Conservation (phyloP, 2,329 filamentous ascomycete genomes). For the Setomelanomma holmii region DNA sequence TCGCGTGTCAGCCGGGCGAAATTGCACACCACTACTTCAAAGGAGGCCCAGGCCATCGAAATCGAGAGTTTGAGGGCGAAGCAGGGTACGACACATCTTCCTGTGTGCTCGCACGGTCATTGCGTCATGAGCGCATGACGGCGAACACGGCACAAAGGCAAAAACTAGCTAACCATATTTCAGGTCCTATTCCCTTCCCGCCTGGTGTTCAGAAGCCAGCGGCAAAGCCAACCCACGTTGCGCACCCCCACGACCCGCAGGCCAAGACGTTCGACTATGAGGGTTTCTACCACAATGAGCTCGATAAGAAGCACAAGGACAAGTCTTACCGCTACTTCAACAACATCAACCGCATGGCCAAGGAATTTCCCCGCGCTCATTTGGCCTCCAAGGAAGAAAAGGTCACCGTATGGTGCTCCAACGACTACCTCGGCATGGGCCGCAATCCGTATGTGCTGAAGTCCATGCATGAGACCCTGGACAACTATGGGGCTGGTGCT, state of each 20-base stretch:
- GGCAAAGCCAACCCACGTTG: conserved; percentile 33
- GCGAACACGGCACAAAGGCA: neutral
- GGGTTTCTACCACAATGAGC: conserved; percentile 82
- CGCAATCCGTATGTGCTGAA: conserved; percentile 85
- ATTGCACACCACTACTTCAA: conserved; percentile 79
- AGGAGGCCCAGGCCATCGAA: conserved; percentile 81
- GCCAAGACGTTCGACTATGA: conserved; percentile 84
- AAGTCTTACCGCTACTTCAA: conserved; percentile 99
- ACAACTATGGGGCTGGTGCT: conserved; percentile 92
- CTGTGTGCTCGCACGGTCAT: neutral
- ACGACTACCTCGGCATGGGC: conserved; percentile 98
- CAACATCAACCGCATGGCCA: conserved; percentile 98
- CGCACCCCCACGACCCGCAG: conserved; percentile 42
- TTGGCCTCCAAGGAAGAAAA: conserved; percentile 82
- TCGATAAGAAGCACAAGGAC: conserved; percentile 99
- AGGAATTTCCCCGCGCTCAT: conserved; percentile 94
- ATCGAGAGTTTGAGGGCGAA: conserved; percentile 47
- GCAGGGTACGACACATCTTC: conserved; percentile 50
- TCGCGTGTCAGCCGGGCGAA: conserved; percentile 68
- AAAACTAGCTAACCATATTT: conserved; percentile 11
- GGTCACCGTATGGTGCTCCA: conserved; percentile 98
- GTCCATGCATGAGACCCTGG: conserved; percentile 92
- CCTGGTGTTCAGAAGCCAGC: conserved; percentile 34
- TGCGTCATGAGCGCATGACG: neutral
- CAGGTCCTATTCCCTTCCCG: conserved; percentile 41